These are phyloP conservation scores for Podochytrium sp. DNA, from an alignment of 192 early-diverging fungal genomes.

Conservation along the genomic window DNA sequence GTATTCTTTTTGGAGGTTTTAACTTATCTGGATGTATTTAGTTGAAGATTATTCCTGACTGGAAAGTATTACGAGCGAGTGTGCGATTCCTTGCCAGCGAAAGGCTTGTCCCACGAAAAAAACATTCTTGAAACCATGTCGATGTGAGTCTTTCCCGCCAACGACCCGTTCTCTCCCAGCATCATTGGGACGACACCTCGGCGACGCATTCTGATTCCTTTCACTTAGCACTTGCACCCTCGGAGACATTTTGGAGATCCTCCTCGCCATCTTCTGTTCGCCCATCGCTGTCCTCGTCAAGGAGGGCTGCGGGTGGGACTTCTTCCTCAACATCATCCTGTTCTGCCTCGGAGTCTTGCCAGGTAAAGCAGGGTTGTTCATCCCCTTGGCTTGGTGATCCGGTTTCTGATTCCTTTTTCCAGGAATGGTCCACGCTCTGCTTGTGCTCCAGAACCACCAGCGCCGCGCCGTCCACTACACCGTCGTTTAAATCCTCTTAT, in stretches of 20 bases:
- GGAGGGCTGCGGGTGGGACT: constrained; percentile 35
- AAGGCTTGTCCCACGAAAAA: background rate
- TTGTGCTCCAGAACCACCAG: constrained; percentile 34
- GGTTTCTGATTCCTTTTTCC: background rate
- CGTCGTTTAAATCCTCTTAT: constrained; percentile 2
- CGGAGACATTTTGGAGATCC: constrained; percentile 30
- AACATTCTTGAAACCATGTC: background rate
- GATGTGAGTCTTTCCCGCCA: background rate
- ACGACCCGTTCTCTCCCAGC: background rate
- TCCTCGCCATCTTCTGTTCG: constrained; percentile 10
- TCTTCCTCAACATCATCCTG: constrained; percentile 23
- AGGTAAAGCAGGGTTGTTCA: constrained; percentile 1
- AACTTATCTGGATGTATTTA: background rate
- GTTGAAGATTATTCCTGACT: background rate
- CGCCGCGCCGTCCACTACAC: constrained; percentile 33
- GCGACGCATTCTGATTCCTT: background rate
- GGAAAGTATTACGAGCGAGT: background rate
- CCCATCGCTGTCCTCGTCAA: constrained; percentile 26
- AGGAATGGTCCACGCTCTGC: constrained; percentile 22
- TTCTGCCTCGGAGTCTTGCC: constrained; percentile 10
- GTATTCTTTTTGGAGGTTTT: background rate
- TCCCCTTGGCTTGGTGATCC: background rate
- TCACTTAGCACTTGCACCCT: constrained; percentile 24
- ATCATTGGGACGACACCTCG: background rate
- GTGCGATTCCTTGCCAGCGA: background rate